A percentile compares a stretch with the other conserved stretches of the same genome.
phyloP scores from a whole-genome alignment of 169 alveolate species.

The Plasmodium ovale region DNA sequence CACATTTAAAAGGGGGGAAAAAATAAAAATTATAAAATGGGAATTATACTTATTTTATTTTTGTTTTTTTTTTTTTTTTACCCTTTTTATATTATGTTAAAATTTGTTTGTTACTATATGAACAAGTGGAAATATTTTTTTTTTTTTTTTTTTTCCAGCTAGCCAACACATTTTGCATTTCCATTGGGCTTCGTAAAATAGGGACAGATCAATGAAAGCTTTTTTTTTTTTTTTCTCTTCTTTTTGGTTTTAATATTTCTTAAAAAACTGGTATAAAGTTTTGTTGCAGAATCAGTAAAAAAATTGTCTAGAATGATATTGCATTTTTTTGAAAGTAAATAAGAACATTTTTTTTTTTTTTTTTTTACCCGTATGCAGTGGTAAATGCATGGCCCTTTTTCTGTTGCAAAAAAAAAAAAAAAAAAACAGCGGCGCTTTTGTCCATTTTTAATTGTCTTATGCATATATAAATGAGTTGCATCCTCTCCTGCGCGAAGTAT shows the following conservation, averaged over 20 bases:
- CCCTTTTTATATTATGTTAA: not conserved
- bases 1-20: not conserved
- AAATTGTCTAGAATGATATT: not conserved
- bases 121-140: constrained; percentile 8
- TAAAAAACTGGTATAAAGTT: not conserved
- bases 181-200: not conserved
- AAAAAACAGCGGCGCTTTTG: not conserved
- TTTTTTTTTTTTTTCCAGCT: constrained; percentile 28
- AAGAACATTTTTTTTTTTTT: constrained; percentile 15
- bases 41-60: not conserved
- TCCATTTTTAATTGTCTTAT: not conserved
- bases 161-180: constrained; percentile 1
- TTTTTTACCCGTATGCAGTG: not conserved
- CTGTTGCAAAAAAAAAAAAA: not conserved
- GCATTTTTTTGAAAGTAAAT: constrained; percentile 4
- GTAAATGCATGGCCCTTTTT: constrained; percentile 15
- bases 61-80: constrained; percentile 1
- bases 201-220: constrained; percentile 10
- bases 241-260: not conserved
- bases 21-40: too few species aligned
- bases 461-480: not conserved
- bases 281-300: not conserved
- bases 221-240: constrained; percentile 12
- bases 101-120: not conserved
- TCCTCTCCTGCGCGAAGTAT: not conserved